A percentile compares a stretch with the other conserved stretches of the same genome.
These are phyloP conservation scores for Xylariaceae sp. DNA, from an alignment of 2,329 filamentous ascomycete genomes.

Conservation along the genomic window DNA sequence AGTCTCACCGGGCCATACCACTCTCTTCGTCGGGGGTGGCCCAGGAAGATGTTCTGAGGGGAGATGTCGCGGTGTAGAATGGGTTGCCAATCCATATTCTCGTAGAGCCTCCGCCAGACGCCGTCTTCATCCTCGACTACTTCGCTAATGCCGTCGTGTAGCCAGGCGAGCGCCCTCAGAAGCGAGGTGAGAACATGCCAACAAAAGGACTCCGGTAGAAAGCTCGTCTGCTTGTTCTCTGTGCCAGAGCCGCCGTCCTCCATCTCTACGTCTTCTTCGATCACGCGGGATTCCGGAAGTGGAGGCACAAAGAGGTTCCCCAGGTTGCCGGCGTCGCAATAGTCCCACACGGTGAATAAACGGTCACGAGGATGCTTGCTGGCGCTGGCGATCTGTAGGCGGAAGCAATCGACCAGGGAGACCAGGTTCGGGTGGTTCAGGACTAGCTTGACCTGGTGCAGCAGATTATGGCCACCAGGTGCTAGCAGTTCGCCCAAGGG, in stretches of 20 bases:
- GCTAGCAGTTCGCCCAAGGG: constrained; percentile 13
- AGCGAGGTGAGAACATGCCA: constrained; percentile 50
- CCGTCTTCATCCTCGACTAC: constrained; percentile 14
- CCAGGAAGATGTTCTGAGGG: constrained; percentile 46
- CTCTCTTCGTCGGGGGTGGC: constrained; percentile 42
- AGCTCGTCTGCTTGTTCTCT: constrained; percentile 17
- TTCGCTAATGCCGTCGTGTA: constrained; percentile 43
- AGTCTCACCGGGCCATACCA: constrained; percentile 51
- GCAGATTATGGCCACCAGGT: constrained; percentile 20
- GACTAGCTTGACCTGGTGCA: constrained; percentile 30
- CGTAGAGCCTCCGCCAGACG: constrained; percentile 8
- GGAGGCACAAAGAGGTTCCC: constrained; percentile 33
- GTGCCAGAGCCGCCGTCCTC: background rate
- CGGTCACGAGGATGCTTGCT: constrained; percentile 10
- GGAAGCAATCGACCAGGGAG: constrained; percentile 36
- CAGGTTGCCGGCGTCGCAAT: constrained; percentile 47
- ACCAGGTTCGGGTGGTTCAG: constrained; percentile 48
- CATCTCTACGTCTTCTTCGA: constrained; percentile 19
- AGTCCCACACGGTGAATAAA: constrained; percentile 41
- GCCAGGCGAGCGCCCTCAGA: constrained; percentile 44
- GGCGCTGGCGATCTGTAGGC: constrained; percentile 18
- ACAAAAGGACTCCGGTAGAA: constrained; percentile 47
- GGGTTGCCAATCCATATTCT: constrained; percentile 43
- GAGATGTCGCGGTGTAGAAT: constrained; percentile 45
- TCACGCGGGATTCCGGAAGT: constrained; percentile 2